Evolutionary conservation across 2,329 filamentous ascomycete genomes (phyloP).

Genomic region (Camillea tinctor): DNA sequence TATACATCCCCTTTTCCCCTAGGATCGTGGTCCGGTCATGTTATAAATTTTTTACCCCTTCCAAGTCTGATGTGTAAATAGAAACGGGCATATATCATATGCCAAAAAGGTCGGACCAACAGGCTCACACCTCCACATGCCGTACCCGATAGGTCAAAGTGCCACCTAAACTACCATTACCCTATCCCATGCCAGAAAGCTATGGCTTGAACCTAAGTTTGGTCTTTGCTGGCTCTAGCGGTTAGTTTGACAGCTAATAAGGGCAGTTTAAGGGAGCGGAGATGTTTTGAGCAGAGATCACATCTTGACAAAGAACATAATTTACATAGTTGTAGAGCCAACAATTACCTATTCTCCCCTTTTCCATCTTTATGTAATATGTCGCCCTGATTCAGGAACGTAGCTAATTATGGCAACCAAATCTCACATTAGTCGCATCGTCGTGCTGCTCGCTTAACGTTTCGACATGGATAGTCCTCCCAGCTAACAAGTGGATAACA

Average conservation of each 20-base stretch:
- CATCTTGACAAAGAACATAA: neutral
- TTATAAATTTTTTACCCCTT: no score
- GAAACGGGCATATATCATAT: neutral
- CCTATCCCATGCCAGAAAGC: neutral
- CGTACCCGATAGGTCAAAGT: neutral
- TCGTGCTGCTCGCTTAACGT: neutral
- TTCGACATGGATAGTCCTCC: neutral
- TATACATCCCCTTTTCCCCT: no score
- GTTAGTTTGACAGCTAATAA: neutral
- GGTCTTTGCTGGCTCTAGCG: slow-evolving; percentile 8
- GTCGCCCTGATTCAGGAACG: neutral
- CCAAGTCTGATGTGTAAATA: neutral
- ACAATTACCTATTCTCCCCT: neutral
- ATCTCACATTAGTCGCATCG: neutral
- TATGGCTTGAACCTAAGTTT: slow-evolving; percentile 9
- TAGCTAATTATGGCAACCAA: neutral
- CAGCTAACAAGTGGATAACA: neutral
- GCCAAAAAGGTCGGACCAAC: neutral
- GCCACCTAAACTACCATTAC: no score
- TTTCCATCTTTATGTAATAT: neutral
- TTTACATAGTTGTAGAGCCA: neutral
- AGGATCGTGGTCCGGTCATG: no score
- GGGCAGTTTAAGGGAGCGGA: neutral
- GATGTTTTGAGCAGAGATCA: neutral
- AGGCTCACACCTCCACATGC: neutral